Evolutionary conservation across 768 basidiomycete species (phyloP).

Genomic region (Boletus coccyginus): DNA sequence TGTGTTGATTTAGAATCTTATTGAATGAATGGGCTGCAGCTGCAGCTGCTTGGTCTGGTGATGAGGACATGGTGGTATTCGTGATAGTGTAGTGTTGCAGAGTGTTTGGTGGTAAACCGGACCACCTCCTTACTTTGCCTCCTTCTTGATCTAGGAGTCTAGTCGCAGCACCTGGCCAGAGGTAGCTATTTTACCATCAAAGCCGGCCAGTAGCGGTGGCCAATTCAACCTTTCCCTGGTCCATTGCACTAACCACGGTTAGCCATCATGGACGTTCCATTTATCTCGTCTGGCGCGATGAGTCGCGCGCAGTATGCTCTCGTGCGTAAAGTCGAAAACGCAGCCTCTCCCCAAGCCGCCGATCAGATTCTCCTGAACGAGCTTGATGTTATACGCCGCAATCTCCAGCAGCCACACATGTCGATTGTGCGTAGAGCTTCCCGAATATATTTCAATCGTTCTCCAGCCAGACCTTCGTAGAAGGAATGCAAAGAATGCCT

Average conservation of each 20-base stretch:
- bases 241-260: neutral
- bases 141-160: neutral
- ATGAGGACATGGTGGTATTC: slow-evolving; percentile 22
- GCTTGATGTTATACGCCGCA: slow-evolving; percentile 52
- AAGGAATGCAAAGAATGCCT: slow-evolving; percentile 63
- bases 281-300: slow-evolving; percentile 73
- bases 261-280: slow-evolving; percentile 70
- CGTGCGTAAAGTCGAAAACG: slow-evolving; percentile 69
- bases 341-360: slow-evolving; percentile 51
- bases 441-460: neutral
- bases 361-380: slow-evolving; percentile 62
- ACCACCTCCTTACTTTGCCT: neutral
- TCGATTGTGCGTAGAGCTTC: slow-evolving; percentile 48
- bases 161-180: slow-evolving; percentile 16
- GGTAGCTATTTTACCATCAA: slow-evolving; percentile 7
- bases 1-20: slow-evolving; percentile 74
- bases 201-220: neutral
- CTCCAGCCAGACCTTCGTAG: slow-evolving; percentile 35
- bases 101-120: slow-evolving; percentile 5
- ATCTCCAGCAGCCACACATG: slow-evolving; percentile 48
- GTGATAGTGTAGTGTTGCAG: slow-evolving; percentile 1
- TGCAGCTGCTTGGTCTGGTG: slow-evolving; percentile 26
- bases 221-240: neutral
- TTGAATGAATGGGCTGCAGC: slow-evolving; percentile 71
- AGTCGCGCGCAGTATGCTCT: slow-evolving; percentile 74